Conservation (phyloP, 768 basidiomycete genomes). For the Dioszegia crocea region DNA sequence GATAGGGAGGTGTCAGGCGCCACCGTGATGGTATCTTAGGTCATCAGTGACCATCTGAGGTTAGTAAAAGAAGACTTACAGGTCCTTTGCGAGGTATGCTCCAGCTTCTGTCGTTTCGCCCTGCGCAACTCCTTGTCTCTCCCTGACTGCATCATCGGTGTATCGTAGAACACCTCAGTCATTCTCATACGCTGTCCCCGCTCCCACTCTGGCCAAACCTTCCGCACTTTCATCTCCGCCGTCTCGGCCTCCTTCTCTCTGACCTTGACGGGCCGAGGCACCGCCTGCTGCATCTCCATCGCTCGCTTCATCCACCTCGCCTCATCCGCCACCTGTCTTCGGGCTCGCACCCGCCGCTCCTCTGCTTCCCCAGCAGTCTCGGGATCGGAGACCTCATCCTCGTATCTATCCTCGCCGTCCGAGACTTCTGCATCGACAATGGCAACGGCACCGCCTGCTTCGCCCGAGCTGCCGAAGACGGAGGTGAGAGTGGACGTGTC, state of each 20-base stretch:
- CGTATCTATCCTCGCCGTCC: conserved; percentile 29
- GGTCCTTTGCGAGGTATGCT: conserved; percentile 3
- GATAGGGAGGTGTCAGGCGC: conserved; percentile 7
- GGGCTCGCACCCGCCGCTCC: conserved; percentile 11
- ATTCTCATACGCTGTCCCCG: conserved; percentile 32
- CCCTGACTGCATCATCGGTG: conserved; percentile 20
- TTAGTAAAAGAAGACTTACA: conserved; percentile 20
- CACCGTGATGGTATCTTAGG: conserved; percentile 19
- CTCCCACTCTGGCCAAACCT: conserved; percentile 38
- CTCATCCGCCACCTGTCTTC: conserved; percentile 19
- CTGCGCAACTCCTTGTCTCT: conserved; percentile 5
- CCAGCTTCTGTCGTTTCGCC: conserved; percentile 29
- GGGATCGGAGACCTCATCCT: conserved; percentile 24
- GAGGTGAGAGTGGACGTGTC: conserved; percentile 18
- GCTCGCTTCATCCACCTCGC: conserved; percentile 22
- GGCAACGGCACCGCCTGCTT: conserved; percentile 11
- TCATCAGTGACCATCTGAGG: neutral
- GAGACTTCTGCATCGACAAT: conserved; percentile 33
- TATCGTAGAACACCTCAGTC: conserved; percentile 42
- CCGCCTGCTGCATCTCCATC: conserved; percentile 17
- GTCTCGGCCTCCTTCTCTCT: conserved; percentile 13
- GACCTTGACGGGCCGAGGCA: neutral
- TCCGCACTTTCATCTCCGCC: conserved; percentile 15
- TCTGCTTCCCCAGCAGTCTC: conserved; percentile 20
- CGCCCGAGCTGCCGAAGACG: conserved; percentile 17